Evolutionary conservation across 2,329 filamentous ascomycete genomes (phyloP).

Genomic region (Trichophyton simii): DNA sequence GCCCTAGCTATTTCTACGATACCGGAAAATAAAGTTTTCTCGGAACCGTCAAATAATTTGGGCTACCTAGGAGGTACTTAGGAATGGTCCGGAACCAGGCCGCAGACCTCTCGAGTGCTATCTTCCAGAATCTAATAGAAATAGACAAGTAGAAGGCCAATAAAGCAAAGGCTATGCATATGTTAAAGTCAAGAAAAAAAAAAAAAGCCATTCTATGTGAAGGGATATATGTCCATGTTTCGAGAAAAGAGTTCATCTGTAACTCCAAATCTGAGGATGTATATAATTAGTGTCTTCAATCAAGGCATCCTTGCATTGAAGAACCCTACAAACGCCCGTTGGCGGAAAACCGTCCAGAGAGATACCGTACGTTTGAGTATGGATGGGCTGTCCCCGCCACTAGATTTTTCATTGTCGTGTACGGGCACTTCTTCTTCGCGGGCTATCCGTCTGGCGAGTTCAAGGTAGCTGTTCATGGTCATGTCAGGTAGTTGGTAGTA

Average conservation of each 20-base stretch:
- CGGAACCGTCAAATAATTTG: too few species aligned
- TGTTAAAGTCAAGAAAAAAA: neutral
- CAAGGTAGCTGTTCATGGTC: constrained; percentile 68
- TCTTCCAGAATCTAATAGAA: neutral
- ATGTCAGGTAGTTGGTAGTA: constrained; percentile 67
- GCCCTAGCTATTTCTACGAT: too few species aligned
- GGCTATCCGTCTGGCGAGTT: constrained; percentile 69
- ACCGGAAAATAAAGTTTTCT: too few species aligned
- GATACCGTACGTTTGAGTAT: constrained; percentile 1
- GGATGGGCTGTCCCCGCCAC: neutral
- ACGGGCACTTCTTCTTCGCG: neutral
- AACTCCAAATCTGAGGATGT: neutral
- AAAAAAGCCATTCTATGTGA: neutral
- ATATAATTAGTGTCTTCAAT: neutral
- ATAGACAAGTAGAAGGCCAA: neutral
- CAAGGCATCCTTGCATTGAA: constrained; percentile 6
- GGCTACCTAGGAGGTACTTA: too few species aligned
- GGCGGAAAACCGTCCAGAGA: constrained; percentile 14
- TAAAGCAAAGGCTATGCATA: neutral
- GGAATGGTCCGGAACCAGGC: too few species aligned
- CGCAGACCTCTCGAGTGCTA: too few species aligned
- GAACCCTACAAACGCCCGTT: constrained; percentile 14
- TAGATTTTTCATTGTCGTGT: neutral
- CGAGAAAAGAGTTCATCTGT: neutral
- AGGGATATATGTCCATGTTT: neutral